phyloP scores from a whole-genome alignment of 129 eudicot genomes.

The Helianthus annuus region HanXRQr2.0-SUNRISE NC_035441.2:123964743-123965242 shows the following conservation, averaged over 20 bases:
- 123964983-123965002: slow-evolving; percentile 62
- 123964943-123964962: slow-evolving; percentile 64
- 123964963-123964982: slow-evolving; percentile 31
- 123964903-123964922: slow-evolving; percentile 39
- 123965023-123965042: slow-evolving; percentile 59
- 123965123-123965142: slow-evolving; percentile 48
- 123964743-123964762: slow-evolving; percentile 9
- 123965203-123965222: not conserved
- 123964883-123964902: slow-evolving; percentile 25
- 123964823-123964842: slow-evolving; percentile 43
- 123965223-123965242: not conserved
- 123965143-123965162: slow-evolving; percentile 34
- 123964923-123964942: slow-evolving; percentile 72
- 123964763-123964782: slow-evolving; percentile 5
- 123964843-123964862: slow-evolving; percentile 70
- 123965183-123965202: not conserved
- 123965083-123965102: slow-evolving; percentile 57
- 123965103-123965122: slow-evolving; percentile 71
- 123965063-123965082: slow-evolving; percentile 31
- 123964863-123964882: slow-evolving; percentile 58
- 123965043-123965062: slow-evolving; percentile 60
- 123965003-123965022: slow-evolving; percentile 77
- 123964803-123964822: not conserved
- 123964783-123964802: slow-evolving; percentile 36
- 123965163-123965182: not conserved